These are phyloP conservation scores for Arthrobotrys entomopaga DNA, from an alignment of 2,329 filamentous ascomycete genomes.

Conservation along the genomic window DNA sequence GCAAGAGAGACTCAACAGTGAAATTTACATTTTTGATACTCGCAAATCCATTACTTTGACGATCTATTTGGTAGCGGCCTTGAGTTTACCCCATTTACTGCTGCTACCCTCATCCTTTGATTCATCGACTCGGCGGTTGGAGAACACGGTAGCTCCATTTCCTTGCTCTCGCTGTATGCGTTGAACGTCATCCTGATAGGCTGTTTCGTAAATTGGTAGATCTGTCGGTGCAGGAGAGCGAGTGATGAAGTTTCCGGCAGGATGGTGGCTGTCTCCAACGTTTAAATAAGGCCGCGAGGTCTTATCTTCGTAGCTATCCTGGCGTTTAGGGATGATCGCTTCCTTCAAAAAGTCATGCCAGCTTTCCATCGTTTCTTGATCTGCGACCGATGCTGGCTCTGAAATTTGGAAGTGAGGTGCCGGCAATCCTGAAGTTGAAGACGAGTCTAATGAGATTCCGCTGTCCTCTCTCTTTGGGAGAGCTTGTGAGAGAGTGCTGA, in stretches of 20 bases:
- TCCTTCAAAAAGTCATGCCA: constrained; percentile 78
- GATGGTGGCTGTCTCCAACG: constrained; percentile 62
- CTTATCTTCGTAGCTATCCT: constrained; percentile 58
- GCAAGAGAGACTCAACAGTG: not conserved
- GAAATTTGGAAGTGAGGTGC: constrained; percentile 62
- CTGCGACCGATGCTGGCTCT: constrained; percentile 61
- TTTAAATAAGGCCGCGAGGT: constrained; percentile 57
- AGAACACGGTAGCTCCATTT: constrained; percentile 69
- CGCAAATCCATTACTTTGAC: not conserved
- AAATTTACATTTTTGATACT: constrained; percentile 10
- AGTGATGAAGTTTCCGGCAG: constrained; percentile 69
- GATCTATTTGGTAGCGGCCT: constrained; percentile 6
- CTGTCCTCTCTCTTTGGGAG: constrained; percentile 56
- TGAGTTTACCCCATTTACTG: constrained; percentile 46
- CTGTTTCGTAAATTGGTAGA: constrained; percentile 86
- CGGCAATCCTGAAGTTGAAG: constrained; percentile 9
- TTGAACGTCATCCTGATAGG: constrained; percentile 83
- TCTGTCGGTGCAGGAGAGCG: constrained; percentile 87
- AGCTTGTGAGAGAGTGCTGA: constrained; percentile 52
- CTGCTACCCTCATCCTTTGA: constrained; percentile 24
- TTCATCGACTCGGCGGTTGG: constrained; percentile 50
- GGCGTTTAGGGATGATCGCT: constrained; percentile 62
- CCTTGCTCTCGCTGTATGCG: constrained; percentile 70
- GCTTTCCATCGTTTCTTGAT: constrained; percentile 67
- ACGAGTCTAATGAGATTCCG: constrained; percentile 38